Conservation (phyloP, 352 stramenopile genomes). For the Proteromonas lacertae region DNA sequence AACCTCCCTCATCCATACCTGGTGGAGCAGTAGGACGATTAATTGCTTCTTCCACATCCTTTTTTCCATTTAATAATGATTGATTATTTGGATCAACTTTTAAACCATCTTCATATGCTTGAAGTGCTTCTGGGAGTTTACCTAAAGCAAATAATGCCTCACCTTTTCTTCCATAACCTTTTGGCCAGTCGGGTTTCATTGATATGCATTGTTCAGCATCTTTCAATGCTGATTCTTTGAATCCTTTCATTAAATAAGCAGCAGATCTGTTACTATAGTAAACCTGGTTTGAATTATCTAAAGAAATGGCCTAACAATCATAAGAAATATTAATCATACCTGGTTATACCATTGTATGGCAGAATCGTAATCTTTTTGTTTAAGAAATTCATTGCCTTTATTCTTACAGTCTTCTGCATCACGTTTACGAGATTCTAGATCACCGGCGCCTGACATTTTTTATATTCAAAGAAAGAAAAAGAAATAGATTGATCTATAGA, state of each 20-base stretch:
- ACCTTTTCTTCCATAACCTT: conserved; percentile 85
- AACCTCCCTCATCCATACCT: too few species aligned
- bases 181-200: conserved; percentile 70
- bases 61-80: conserved; percentile 50
- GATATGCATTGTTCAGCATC: conserved; percentile 77
- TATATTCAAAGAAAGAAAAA: too few species aligned
- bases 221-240: conserved; percentile 49
- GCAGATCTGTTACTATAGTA: conserved; percentile 16
- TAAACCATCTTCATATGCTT: conserved; percentile 33
- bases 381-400: conserved; percentile 71
- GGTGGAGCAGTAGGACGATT: conserved; percentile 17
- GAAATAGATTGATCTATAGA: too few species aligned
- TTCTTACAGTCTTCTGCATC: conserved; percentile 30
- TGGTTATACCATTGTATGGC: conserved; percentile 78
- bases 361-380: conserved; percentile 53
- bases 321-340: too few species aligned
- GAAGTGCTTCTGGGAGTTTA: conserved; percentile 29
- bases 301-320: conserved; percentile 50
- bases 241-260: conserved; percentile 47
- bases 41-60: conserved; percentile 59
- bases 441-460: too few species aligned
- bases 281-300: conserved; percentile 15
- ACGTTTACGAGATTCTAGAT: too few species aligned
- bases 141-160: conserved; percentile 73
- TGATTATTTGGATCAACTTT: conserved; percentile 54